Percentiles rank a stretch among this genome's conserved stretches.
Conservation (phyloP, 192 early-diverging fungal species). For the Podila epigama region DNA sequence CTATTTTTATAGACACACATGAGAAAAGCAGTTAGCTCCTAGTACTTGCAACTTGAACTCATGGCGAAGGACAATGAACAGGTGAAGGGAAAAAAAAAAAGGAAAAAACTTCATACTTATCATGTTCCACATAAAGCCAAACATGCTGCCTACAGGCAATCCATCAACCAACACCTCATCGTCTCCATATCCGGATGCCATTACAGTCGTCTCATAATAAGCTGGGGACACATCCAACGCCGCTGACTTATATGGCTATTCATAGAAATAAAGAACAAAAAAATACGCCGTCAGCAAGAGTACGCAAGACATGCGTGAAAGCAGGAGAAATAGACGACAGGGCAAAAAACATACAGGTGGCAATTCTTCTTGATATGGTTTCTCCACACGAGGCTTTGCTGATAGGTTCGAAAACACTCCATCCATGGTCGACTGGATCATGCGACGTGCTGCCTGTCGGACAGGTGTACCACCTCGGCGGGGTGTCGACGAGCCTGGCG, state of each 20-base stretch:
- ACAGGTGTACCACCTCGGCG: conserved; percentile 6
- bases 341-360: conserved; percentile 20
- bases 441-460: conserved; percentile 7
- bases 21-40: background rate
- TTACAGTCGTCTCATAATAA: conserved; percentile 29
- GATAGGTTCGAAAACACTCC: conserved; percentile 43
- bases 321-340: background rate
- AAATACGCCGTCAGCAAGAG: background rate
- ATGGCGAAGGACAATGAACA: no score
- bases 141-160: conserved; percentile 83
- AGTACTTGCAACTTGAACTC: background rate
- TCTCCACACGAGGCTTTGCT: conserved; percentile 36
- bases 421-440: conserved; percentile 35
- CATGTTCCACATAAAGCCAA: conserved; percentile 84
- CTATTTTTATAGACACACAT: conserved; percentile 21
- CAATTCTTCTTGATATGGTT: conserved; percentile 35
- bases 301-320: background rate
- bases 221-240: conserved; percentile 41
- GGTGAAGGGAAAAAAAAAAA: background rate
- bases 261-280: background rate
- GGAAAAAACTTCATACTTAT: conserved; percentile 58
- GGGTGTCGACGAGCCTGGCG: conserved; percentile 27
- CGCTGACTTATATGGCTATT: conserved; percentile 43
- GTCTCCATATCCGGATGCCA: conserved; percentile 73
- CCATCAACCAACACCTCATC: conserved; percentile 92